phyloP scores from a whole-genome alignment of 1,284 basidiomycete species.

The Vanrija sp. region DNA sequence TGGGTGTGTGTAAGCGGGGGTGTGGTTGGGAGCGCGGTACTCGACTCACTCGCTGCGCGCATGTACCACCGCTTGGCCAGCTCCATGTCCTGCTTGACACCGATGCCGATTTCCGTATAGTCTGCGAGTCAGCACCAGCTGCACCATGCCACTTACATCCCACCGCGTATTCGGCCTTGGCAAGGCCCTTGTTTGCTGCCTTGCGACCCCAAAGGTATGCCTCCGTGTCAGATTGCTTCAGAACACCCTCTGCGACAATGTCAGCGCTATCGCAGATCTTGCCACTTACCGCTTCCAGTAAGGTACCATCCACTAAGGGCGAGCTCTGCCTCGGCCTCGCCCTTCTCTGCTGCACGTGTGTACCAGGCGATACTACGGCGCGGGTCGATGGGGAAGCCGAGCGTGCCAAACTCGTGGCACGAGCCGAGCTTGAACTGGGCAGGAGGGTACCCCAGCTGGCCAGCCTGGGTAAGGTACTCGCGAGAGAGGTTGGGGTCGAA shows the following conservation, averaged over 20 bases:
- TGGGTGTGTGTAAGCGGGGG: slow-evolving; percentile 11
- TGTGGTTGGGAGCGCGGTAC: not conserved
- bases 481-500: slow-evolving; percentile 64
- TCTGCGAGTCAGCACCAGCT: slow-evolving; percentile 47
- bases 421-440: slow-evolving; percentile 93
- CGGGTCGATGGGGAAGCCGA: slow-evolving; percentile 90
- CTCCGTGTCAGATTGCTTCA: slow-evolving; percentile 96
- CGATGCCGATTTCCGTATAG: slow-evolving; percentile 96
- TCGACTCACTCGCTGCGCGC: slow-evolving; percentile 80
- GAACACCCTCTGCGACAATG: slow-evolving; percentile 65
- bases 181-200: slow-evolving; percentile 86
- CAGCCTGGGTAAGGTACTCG: slow-evolving; percentile 85
- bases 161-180: slow-evolving; percentile 93
- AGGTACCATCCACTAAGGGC: slow-evolving; percentile 97
- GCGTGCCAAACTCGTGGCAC: slow-evolving; percentile 86
- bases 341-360: slow-evolving; percentile 94
- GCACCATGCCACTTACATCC: slow-evolving; percentile 56
- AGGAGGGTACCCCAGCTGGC: slow-evolving; percentile 87
- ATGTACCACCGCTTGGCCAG: slow-evolving; percentile 99
- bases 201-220: slow-evolving; percentile 94
- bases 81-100: slow-evolving; percentile 90
- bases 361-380: slow-evolving; percentile 95
- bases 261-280: slow-evolving; percentile 17
- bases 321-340: slow-evolving; percentile 88
- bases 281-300: slow-evolving; percentile 61